These are phyloP conservation scores for Cordyceps sp. DNA, from an alignment of 2,329 filamentous ascomycete genomes.

Conservation along the genomic window DNA sequence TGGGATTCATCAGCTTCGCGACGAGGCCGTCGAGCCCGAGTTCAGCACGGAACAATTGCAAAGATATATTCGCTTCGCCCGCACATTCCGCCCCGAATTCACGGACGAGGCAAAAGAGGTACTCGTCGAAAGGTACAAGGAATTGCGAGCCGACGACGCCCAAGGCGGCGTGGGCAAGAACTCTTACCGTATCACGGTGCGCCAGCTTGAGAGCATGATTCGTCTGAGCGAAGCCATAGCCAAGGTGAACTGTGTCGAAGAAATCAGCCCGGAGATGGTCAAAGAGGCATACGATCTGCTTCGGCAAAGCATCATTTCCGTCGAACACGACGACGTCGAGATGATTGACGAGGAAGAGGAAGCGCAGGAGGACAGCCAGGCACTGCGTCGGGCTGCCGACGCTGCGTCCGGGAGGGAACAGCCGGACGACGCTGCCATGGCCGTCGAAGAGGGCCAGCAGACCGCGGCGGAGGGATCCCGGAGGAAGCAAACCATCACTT, in stretches of 20 bases:
- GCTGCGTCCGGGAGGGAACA: constrained; percentile 26
- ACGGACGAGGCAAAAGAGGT: constrained; percentile 71
- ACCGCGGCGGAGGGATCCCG: too few species aligned
- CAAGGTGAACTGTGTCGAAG: constrained; percentile 90
- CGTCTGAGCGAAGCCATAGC: constrained; percentile 94
- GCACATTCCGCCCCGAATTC: constrained; percentile 88
- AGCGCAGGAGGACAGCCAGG: constrained; percentile 26
- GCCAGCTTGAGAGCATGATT: constrained; percentile 91
- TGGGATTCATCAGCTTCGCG: constrained; percentile 77
- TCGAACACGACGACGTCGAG: constrained; percentile 95
- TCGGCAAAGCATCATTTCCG: constrained; percentile 87
- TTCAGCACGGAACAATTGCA: constrained; percentile 94
- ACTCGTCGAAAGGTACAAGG: constrained; percentile 87
- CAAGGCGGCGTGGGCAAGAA: constrained; percentile 89
- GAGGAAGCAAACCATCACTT: constrained; percentile 75
- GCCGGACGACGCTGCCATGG: constrained; percentile 27
- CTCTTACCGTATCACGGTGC: constrained; percentile 92
- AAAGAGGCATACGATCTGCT: constrained; percentile 84
- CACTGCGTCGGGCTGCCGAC: constrained; percentile 21
- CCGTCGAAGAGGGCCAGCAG: constrained; percentile 17
- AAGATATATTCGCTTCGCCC: constrained; percentile 90
- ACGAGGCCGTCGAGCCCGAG: constrained; percentile 80
- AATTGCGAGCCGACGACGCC: constrained; percentile 80
- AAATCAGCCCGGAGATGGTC: constrained; percentile 73
- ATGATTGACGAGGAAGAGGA: constrained; percentile 59